Evolutionary conservation across 2,329 filamentous ascomycete species (phyloP).

Genomic region (Fonsecaea pugnacius): DNA sequence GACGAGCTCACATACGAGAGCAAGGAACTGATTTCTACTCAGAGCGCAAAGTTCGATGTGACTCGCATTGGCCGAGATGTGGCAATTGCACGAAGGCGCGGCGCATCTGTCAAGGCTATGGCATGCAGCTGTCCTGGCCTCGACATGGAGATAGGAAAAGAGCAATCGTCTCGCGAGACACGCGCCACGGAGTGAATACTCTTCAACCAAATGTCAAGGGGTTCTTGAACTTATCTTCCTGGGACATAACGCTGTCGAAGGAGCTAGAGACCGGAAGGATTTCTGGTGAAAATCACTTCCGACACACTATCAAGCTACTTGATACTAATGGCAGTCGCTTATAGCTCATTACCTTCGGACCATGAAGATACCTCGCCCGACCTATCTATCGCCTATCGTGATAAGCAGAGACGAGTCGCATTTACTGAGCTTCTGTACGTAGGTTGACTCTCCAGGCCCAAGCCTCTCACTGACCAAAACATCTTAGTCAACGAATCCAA

Average conservation of each 20-base stretch:
- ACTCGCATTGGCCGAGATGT: constrained; percentile 29
- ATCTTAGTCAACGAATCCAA: background rate
- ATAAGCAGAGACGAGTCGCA: constrained; percentile 25
- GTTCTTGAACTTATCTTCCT: background rate
- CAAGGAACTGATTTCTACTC: background rate
- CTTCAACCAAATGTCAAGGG: background rate
- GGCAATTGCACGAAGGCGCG: constrained; percentile 32
- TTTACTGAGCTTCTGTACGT: constrained; percentile 30
- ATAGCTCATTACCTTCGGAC: constrained; percentile 29
- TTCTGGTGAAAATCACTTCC: background rate
- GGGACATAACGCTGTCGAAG: background rate
- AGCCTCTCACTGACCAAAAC: constrained; percentile 2
- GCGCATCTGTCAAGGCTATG: constrained; percentile 32
- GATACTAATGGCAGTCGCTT: constrained; percentile 14
- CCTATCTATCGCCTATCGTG: constrained; percentile 24
- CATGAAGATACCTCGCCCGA: constrained; percentile 26
- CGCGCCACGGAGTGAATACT: background rate
- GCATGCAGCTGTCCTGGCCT: constrained; percentile 33
- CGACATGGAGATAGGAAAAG: constrained; percentile 31
- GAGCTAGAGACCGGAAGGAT: background rate
- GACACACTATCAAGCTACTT: background rate
- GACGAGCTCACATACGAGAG: background rate
- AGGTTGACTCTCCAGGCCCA: constrained; percentile 8
- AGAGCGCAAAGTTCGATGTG: constrained; percentile 34
- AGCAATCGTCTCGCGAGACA: constrained; percentile 23